phyloP scores from a whole-genome alignment of 371 early-diverging fungal species.

The Umbelopsis sp. region DNA sequence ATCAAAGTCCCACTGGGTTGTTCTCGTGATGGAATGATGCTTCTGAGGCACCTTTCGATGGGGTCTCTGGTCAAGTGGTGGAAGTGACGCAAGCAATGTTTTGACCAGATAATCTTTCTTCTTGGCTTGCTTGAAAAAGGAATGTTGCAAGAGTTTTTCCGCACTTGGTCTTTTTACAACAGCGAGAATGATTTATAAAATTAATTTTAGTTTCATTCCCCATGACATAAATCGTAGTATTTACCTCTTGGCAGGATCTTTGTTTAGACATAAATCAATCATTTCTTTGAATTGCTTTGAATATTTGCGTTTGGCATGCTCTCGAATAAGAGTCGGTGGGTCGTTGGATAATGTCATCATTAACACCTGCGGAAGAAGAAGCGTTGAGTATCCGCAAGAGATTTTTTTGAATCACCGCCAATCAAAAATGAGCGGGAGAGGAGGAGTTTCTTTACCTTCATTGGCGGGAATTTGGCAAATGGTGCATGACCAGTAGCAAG shows the following conservation, averaged over 20 bases:
- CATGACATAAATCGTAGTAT: neutral
- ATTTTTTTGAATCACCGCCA: neutral
- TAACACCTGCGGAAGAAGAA: constrained; percentile 49
- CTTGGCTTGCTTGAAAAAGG: constrained; percentile 82
- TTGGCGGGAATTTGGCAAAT: constrained; percentile 88
- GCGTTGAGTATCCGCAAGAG: neutral
- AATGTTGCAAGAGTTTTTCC: constrained; percentile 76
- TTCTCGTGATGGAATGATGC: constrained; percentile 27
- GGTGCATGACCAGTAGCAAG: constrained; percentile 93
- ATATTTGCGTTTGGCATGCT: constrained; percentile 73
- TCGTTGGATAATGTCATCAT: constrained; percentile 89
- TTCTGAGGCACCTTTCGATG: constrained; percentile 42
- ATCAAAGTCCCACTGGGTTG: constrained; percentile 53
- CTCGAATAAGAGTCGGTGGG: constrained; percentile 84
- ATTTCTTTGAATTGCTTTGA: constrained; percentile 82
- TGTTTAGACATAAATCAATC: constrained; percentile 84
- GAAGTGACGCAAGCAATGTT: constrained; percentile 63
- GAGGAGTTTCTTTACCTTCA: constrained; percentile 63
- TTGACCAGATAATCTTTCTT: constrained; percentile 70
- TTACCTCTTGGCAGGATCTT: constrained; percentile 79
- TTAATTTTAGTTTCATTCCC: neutral
- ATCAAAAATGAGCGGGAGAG: neutral
- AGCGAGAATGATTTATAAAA: too few species aligned
- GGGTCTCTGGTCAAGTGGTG: constrained; percentile 69
- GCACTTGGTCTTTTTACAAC: constrained; percentile 64